These are phyloP conservation scores for Globisporangium acanthophoron DNA, from an alignment of 352 stramenopile species.

Conservation along the genomic window DNA sequence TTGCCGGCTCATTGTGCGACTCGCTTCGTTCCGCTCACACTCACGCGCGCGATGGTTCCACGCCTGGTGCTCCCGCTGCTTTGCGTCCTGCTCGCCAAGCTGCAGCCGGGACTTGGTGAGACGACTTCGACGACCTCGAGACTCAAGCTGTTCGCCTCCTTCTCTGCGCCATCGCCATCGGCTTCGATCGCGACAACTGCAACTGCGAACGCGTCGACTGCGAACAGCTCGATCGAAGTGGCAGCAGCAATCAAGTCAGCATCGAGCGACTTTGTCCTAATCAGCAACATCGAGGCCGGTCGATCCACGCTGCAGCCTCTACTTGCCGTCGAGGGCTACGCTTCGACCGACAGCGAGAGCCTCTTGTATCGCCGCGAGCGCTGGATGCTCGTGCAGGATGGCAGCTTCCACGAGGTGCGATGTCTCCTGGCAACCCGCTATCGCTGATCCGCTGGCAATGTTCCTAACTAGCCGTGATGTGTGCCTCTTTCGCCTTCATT, in stretches of 20 bases:
- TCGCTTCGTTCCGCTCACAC: not conserved
- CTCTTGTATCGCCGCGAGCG: conserved; percentile 11
- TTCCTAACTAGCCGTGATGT: not conserved
- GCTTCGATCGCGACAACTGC: not conserved
- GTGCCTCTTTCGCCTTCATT: not conserved
- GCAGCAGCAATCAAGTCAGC: not conserved
- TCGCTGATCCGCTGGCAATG: not conserved
- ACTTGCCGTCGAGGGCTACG: conserved; percentile 1
- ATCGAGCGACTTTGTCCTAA: conserved; percentile 14
- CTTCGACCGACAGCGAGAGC: conserved; percentile 4
- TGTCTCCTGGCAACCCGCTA: not conserved
- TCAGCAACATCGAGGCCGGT: not conserved
- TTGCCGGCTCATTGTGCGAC: not conserved
- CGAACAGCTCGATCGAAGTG: not conserved
- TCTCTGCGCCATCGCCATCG: not conserved
- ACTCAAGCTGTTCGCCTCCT: conserved; percentile 8
- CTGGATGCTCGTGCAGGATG: conserved; percentile 15
- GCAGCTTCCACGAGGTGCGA: conserved; percentile 5
- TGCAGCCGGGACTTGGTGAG: not conserved
- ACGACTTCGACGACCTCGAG: not conserved
- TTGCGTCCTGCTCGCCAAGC: not conserved
- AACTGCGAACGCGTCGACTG: not conserved
- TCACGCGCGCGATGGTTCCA: not conserved
- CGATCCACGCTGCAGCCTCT: not conserved
- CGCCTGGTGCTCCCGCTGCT: not conserved